These are phyloP conservation scores for Wickerhamiella dianesei DNA, from an alignment of 805 yeast genomes.

Conservation along the genomic window DNA sequence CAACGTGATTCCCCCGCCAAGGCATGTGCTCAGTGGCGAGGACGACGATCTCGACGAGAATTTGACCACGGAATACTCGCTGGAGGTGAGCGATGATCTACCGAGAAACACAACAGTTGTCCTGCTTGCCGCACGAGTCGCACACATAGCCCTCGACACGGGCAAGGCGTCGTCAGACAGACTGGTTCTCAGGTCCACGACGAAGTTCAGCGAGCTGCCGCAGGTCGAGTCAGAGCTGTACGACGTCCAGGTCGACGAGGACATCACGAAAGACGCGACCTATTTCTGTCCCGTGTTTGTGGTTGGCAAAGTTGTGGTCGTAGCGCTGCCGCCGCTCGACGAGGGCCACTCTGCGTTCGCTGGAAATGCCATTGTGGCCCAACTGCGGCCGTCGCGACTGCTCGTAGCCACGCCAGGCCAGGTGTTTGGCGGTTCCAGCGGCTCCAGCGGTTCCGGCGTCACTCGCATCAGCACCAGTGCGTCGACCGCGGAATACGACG, in stretches of 20 bases:
- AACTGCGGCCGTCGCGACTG: conserved; percentile 2
- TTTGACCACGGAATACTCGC: not conserved
- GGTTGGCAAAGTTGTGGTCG: conserved; percentile 3
- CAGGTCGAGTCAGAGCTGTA: conserved; percentile 7
- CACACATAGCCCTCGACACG: conserved; percentile 1
- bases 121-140: conserved; percentile 10
- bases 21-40: conserved; percentile 39
- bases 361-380: conserved; percentile 8
- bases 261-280: not conserved
- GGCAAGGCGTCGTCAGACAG: conserved; percentile 2
- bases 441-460: conserved; percentile 4
- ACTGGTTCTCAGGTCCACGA: not conserved
- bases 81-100: not conserved
- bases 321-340: conserved; percentile 10
- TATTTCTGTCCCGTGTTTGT: conserved; percentile 2
- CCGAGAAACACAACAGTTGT: conserved; percentile 1
- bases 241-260: conserved; percentile 7
- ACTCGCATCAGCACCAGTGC: conserved; percentile 5
- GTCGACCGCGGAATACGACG: not conserved
- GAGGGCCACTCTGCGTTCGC: conserved; percentile 12
- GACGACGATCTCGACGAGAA: conserved; percentile 19
- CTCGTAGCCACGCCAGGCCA: conserved; percentile 15
- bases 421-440: conserved; percentile 13
- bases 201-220: not conserved
- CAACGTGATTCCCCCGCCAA: conserved; percentile 35